A percentile compares a stretch with the other conserved stretches of the same genome.
These are phyloP conservation scores for Amanita pallidorosea DNA, from an alignment of 768 basidiomycete genomes.

Conservation along the genomic window DNA sequence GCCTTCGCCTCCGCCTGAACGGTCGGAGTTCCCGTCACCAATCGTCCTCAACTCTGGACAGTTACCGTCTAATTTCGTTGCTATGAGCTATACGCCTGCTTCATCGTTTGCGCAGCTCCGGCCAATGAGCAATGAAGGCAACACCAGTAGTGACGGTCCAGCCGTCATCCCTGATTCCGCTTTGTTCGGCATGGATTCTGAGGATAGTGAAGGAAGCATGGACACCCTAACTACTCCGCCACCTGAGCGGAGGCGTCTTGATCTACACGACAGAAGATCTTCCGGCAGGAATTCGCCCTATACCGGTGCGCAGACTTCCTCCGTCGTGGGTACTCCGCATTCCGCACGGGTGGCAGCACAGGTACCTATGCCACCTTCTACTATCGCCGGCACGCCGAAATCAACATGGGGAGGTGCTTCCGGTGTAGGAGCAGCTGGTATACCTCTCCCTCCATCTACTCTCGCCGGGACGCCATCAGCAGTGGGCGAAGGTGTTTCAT, in stretches of 20 bases:
- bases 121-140: not conserved
- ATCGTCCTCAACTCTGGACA: not conserved
- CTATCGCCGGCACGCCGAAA: conserved; percentile 1
- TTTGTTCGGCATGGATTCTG: conserved; percentile 4
- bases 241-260: conserved; percentile 4
- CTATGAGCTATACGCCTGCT: conserved; percentile 1
- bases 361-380: conserved; percentile 5
- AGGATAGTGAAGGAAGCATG: conserved; percentile 9
- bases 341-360: conserved; percentile 6
- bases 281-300: not conserved
- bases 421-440: not conserved
- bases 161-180: conserved; percentile 6
- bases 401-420: conserved; percentile 1
- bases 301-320: not conserved
- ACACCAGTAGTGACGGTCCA: conserved; percentile 2
- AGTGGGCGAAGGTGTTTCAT: not conserved
- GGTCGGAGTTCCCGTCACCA: not conserved
- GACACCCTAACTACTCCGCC: conserved; percentile 22
- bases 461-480: not conserved
- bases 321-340: conserved; percentile 2
- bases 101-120: not conserved
- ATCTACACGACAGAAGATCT: not conserved
- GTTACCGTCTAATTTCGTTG: conserved; percentile 2
- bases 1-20: conserved; percentile 1
- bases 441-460: conserved; percentile 3